Conservation (phyloP, 306 rosid species). For the Abrus precatorius region DNA sequence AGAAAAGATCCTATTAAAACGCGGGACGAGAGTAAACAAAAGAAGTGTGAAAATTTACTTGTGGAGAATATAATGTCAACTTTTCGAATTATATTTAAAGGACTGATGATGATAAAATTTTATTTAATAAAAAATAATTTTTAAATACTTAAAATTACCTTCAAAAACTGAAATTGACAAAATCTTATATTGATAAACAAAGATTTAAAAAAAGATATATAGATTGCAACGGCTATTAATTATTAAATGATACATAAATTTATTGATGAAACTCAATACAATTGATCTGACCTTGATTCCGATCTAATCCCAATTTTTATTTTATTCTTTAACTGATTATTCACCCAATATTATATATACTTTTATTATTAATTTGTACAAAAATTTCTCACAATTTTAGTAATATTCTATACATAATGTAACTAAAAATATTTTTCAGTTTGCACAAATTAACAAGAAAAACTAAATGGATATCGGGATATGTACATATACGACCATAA, state of each 20-base stretch:
- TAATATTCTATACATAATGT: background rate
- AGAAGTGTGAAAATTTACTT: too few relatives aligned
- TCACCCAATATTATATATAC: background rate
- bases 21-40: too few relatives aligned
- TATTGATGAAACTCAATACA: background rate
- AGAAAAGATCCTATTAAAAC: too few relatives aligned
- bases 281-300: background rate
- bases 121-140: too few relatives aligned
- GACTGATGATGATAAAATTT: too few relatives aligned
- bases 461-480: background rate
- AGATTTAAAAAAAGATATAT: too few relatives aligned
- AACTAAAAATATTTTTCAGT: conserved; percentile 7
- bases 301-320: background rate
- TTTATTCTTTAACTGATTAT: background rate
- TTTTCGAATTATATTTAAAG: too few relatives aligned
- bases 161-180: too few relatives aligned
- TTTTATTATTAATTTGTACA: background rate
- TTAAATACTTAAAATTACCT: too few relatives aligned
- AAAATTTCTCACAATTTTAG: background rate
- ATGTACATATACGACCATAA: background rate
- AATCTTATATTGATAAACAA: too few relatives aligned
- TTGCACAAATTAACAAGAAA: background rate
- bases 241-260: background rate
- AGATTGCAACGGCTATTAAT: background rate
- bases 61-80: too few relatives aligned